These are phyloP conservation scores for Erodium moschatum DNA, from an alignment of 441 rosid genomes.

Conservation along the genomic window DNA sequence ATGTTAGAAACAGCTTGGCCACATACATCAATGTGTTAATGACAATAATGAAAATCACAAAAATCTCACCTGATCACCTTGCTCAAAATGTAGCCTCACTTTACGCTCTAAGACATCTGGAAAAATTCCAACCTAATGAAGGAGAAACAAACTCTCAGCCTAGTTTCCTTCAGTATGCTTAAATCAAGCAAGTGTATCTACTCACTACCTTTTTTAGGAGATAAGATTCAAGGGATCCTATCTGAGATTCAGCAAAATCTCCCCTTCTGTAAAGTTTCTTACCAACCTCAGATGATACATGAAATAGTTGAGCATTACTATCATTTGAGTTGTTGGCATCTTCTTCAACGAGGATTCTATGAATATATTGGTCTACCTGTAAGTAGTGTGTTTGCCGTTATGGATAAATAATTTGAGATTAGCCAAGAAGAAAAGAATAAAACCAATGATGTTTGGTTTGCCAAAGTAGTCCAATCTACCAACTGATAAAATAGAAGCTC, in stretches of 20 bases:
- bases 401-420: too few species aligned
- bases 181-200: neutral
- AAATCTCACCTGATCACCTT: constrained; percentile 63
- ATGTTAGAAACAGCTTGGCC: constrained; percentile 14
- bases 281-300: constrained; percentile 59
- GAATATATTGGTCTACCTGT: constrained; percentile 79
- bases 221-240: constrained; percentile 46
- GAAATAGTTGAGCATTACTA: constrained; percentile 37
- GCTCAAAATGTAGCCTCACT: constrained; percentile 54
- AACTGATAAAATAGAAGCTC: neutral
- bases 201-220: constrained; percentile 51
- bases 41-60: constrained; percentile 13
- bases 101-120: constrained; percentile 75
- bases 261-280: constrained; percentile 57
- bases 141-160: constrained; percentile 17
- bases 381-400: neutral
- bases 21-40: constrained; percentile 3
- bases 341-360: constrained; percentile 71
- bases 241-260: constrained; percentile 60
- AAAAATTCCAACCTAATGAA: constrained; percentile 63
- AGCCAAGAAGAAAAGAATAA: neutral
- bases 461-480: neutral
- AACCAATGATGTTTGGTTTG: neutral
- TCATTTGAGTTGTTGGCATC: constrained; percentile 36
- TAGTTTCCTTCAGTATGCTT: constrained; percentile 16